Percentiles rank a stretch among this genome's conserved stretches.
Evolutionary conservation across 805 yeast species (phyloP).

Genomic region (Candida ulmi): DNA sequence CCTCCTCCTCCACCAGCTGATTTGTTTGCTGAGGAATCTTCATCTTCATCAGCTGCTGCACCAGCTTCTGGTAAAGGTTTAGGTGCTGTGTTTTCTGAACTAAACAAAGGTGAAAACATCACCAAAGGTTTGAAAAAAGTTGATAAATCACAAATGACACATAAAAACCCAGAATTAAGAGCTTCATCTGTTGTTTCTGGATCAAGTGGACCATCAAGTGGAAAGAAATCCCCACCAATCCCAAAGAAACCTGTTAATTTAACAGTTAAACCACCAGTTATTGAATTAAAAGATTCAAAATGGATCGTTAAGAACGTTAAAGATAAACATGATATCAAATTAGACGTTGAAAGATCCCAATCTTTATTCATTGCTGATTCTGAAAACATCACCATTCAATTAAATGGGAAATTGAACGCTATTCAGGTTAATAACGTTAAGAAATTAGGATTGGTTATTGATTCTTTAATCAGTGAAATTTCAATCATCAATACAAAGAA

Average conservation of each 20-base stretch:
- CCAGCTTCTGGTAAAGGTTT: conserved; percentile 45
- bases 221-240: conserved; percentile 52
- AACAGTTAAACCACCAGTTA: conserved; percentile 45
- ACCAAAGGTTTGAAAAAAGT: conserved; percentile 88
- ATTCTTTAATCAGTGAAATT: conserved; percentile 78
- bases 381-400: conserved; percentile 63
- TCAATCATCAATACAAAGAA: conserved; percentile 78
- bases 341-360: conserved; percentile 82
- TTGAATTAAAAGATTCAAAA: conserved; percentile 77
- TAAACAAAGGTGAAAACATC: conserved; percentile 79
- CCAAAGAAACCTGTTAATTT: conserved; percentile 79
- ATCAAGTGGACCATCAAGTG: conserved; percentile 22
- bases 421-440: conserved; percentile 70
- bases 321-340: conserved; percentile 51
- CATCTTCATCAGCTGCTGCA: conserved; percentile 21
- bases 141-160: conserved; percentile 90
- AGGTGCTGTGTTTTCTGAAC: conserved; percentile 86
- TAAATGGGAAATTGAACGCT: conserved; percentile 90
- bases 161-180: conserved; percentile 82
- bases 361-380: conserved; percentile 87
- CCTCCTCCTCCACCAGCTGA: conserved; percentile 92
- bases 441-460: conserved; percentile 74
- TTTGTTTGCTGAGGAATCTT: conserved; percentile 39
- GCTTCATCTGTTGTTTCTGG: conserved; percentile 40
- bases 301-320: conserved; percentile 86